Base-by-base conservation (phyloP, 108 stramenopile species). In the Nitzschia palea region DNA sequence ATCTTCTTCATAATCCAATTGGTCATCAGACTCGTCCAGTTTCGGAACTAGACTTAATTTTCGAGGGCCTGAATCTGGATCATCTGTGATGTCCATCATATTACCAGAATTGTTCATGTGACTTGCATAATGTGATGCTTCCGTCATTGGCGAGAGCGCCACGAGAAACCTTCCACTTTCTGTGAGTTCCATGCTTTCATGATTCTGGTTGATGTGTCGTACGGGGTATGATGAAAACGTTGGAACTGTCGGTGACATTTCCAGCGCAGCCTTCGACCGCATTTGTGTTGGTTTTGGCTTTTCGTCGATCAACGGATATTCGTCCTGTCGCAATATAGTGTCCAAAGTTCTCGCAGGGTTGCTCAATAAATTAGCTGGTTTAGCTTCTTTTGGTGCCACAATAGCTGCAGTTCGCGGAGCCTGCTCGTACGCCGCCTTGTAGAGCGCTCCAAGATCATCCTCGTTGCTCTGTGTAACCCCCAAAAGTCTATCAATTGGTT, bases 81-180 rank as follows among this genome's bases (percentile, higher is more conserved):
- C 17, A 26, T 60, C 59, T 8, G 43, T 48, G 45, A 63, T 31
- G 29, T 63, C 62, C 44, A 48, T 48, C 62, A 63, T 48, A 22
- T 48, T 48, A 14, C 62, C 62, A 44, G 60, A 42, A 6, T 42
- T 61, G 43, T 43, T 40, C 60, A 56, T 56, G 15, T n/a, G 5
- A 18, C 47, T 48, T 18, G 59, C 26, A 32, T 34, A 25, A 3
- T 34, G 31, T 3, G 59, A 60, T 9, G 59, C 59, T 23, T 48
- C 63, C 9, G 63, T 64, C 63, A 64, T 64, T 1, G 63, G 63
- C n/a, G 63, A 64, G 10, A 64, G 12, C 12, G 45, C 44, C 27
- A 42, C 20, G 15, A 51, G 31, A 47, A 64, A 64, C 30, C 63
- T 30, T 48, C 63, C 63, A 35, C 63, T 64, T 12, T 64, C 63